phyloP scores from a whole-genome alignment of 371 early-diverging fungal genomes.

The Mortierella sp. region DNA sequence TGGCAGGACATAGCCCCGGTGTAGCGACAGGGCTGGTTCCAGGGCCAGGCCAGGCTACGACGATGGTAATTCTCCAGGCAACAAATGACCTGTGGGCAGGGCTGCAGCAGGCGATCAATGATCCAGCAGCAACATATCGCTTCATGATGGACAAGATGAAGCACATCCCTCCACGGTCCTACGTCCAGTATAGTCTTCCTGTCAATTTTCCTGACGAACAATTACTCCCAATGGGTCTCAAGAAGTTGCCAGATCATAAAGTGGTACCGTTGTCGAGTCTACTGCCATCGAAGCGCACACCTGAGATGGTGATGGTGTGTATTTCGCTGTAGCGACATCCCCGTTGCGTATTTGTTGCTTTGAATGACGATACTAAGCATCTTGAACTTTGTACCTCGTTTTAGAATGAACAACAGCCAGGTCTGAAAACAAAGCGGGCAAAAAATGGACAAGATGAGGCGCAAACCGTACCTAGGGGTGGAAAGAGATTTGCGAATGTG shows the following conservation, averaged over 20 bases:
- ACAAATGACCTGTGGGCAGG: conserved; percentile 34
- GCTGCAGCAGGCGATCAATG: conserved; percentile 33
- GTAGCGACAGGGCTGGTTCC: not conserved
- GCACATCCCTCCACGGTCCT: conserved; percentile 33
- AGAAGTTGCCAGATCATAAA: conserved; percentile 28
- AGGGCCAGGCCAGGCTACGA: conserved; percentile 35
- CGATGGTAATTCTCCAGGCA: conserved; percentile 45
- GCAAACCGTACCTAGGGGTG: not conserved
- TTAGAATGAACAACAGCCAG: not conserved
- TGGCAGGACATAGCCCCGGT: not conserved
- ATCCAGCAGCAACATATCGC: conserved; percentile 35
- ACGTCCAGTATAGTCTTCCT: conserved; percentile 46
- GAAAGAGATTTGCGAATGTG: not conserved
- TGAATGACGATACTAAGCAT: no score
- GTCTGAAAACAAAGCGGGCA: conserved; percentile 2
- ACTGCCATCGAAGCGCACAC: conserved; percentile 30
- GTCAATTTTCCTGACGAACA: conserved; percentile 38
- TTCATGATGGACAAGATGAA: conserved; percentile 52
- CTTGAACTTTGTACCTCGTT: no score
- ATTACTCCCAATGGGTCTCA: conserved; percentile 24
- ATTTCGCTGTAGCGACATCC: no score
- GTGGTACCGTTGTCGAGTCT: conserved; percentile 21
- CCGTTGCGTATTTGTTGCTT: no score
- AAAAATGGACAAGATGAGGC: conserved; percentile 20
- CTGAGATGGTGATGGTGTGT: conserved; percentile 13